A percentile compares a stretch with the other conserved stretches of the same genome.
Conservation (phyloP, 768 basidiomycete genomes). For the Royoungia palumana region DNA sequence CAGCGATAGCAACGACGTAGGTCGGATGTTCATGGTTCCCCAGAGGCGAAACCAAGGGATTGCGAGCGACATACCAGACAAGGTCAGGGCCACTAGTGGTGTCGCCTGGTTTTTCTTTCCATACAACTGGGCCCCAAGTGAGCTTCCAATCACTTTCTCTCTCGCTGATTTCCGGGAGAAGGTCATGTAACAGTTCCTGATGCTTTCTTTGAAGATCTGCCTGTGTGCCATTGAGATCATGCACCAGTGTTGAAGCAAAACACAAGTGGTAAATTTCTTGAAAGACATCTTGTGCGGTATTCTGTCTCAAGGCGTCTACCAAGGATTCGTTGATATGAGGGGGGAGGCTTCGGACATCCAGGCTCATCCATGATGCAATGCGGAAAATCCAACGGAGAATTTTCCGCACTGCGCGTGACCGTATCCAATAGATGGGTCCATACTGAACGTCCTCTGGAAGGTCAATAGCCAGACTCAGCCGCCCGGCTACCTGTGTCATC, state of each 20-base stretch:
- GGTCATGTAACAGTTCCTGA: neutral
- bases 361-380: too few relatives aligned
- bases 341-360: too few relatives aligned
- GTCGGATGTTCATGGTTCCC: neutral
- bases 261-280: conserved; percentile 6
- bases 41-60: neutral
- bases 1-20: conserved; percentile 7
- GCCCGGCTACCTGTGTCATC: too few relatives aligned
- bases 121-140: conserved; percentile 10
- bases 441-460: too few relatives aligned
- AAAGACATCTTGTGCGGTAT: neutral
- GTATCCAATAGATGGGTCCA: too few relatives aligned
- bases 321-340: too few relatives aligned
- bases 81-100: neutral
- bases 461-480: too few relatives aligned
- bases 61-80: conserved; percentile 6
- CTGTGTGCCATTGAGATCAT: neutral
- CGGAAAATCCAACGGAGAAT: too few relatives aligned
- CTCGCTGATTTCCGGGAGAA: neutral
- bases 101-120: neutral
- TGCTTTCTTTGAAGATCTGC: conserved; percentile 2
- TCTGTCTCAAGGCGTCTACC: too few relatives aligned
- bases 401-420: too few relatives aligned
- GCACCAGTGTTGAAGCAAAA: neutral
- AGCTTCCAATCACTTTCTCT: neutral